Evolutionary conservation across 345 rosid species (phyloP), one percentile per base, ranked within the genome.

Genomic region (Boechera retrofracta): DNA sequence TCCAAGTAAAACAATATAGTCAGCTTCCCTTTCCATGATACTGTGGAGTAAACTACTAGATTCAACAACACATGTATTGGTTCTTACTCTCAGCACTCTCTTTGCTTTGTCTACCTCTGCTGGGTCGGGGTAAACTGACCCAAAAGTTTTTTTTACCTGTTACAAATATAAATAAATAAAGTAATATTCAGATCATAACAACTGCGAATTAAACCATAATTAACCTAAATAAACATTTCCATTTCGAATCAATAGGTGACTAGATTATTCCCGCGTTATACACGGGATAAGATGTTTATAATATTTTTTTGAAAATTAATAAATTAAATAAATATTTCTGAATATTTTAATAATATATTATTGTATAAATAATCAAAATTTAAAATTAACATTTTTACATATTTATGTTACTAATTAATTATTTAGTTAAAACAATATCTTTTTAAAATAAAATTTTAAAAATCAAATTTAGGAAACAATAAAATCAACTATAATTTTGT

Each of bases 121-220:
- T 0, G 92, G 90, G 77, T 89, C 90, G 26, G 96, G 95, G 62
- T 84, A 85, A 71, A 69, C 83, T 5, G 87, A 81, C 75, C 87
- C 83, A 66, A 96, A 88, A 91, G 91, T 75, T 86, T 91, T 21
- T 82, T 93, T 97, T 66, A 93, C 96, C 99, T 96, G 87, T 78
- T 77, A 36, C 4, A 75, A 11, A 41, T 54, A 39, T 35, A 70
- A 12, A 21, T 21, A 21, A 21, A 66, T 33, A 5, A 39, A 15
- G 24, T 32, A 10, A 13, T 72, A 57, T 45, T 48, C 41, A 66
- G 62, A 64, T 42, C 8, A 11, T 29, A 41, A 7, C 60, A 64
- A 7, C 8, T 24, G 29, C 44, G 26, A 64, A 55, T 13, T 21
- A 21, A 21, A 21, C 24, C 24, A 21, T 21, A 21, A 21, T 21